Evolutionary conservation across 2,329 filamentous ascomycete species (phyloP).

Genomic region (Colletotrichum eleusines): DNA sequence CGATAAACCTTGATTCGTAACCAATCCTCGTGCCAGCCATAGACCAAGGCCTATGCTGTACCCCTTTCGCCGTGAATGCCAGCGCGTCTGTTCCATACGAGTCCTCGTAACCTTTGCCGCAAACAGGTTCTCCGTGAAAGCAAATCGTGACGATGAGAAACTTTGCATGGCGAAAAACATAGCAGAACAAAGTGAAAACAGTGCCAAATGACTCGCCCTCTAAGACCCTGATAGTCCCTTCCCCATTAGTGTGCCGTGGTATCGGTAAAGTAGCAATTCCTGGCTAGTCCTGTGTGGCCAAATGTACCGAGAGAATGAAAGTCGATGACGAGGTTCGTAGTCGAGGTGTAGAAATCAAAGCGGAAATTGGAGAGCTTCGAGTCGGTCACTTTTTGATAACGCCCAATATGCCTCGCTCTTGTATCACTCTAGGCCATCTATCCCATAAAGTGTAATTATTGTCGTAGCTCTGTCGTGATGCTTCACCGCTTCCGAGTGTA

Average conservation of each 20-base stretch:
- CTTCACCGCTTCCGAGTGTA: neutral
- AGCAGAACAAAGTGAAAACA: neutral
- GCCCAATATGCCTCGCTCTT: neutral
- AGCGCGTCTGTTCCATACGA: conserved; percentile 6
- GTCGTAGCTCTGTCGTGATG: neutral
- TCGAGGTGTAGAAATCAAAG: conserved; percentile 2
- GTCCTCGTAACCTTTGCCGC: conserved; percentile 12
- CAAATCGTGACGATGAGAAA: neutral
- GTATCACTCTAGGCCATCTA: neutral
- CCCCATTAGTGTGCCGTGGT: conserved; percentile 31
- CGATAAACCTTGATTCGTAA: conserved; percentile 1
- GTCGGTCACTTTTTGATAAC: neutral
- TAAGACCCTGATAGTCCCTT: conserved; percentile 19
- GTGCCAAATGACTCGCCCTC: neutral
- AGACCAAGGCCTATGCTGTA: neutral
- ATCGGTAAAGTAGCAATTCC: conserved; percentile 3
- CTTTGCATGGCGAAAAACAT: neutral
- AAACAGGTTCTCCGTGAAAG: neutral
- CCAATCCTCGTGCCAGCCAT: conserved; percentile 6
- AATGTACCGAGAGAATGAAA: neutral
- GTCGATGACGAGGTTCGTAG: neutral
- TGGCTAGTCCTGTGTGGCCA: conserved; percentile 4
- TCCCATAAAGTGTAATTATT: neutral
- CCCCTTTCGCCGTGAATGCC: conserved; percentile 18
- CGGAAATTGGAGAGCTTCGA: conserved; percentile 1